phyloP scores from a whole-genome alignment of 1,139 yeast species.

The Tardiomyces digboiensis region DNA sequence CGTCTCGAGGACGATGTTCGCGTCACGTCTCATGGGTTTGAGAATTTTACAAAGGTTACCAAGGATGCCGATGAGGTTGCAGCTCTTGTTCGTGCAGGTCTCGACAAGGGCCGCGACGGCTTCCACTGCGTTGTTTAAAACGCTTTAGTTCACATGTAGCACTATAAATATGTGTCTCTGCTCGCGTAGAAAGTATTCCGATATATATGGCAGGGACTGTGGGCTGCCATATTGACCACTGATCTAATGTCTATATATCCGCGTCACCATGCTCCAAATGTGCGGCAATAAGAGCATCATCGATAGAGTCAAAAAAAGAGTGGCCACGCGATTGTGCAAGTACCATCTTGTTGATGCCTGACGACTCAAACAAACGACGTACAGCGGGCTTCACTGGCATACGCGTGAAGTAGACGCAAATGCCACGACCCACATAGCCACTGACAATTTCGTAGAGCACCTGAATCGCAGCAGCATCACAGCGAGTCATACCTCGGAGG shows the following conservation, averaged over 20 bases:
- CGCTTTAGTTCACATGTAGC: neutral
- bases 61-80: slow-evolving; percentile 79
- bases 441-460: slow-evolving; percentile 53
- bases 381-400: slow-evolving; percentile 38
- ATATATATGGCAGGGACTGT: neutral
- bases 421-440: slow-evolving; percentile 44
- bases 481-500: slow-evolving; percentile 72
- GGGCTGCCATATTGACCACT: neutral
- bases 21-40: slow-evolving; percentile 67
- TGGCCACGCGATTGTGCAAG: slow-evolving; percentile 14
- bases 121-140: slow-evolving; percentile 47
- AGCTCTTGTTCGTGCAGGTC: slow-evolving; percentile 62
- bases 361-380: slow-evolving; percentile 28
- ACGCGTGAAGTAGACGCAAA: slow-evolving; percentile 56
- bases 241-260: no score
- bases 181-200: neutral
- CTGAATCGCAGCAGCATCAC: slow-evolving; percentile 85
- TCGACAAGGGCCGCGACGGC: slow-evolving; percentile 48
- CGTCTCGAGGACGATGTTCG: slow-evolving; percentile 91
- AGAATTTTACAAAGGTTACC: slow-evolving; percentile 73
- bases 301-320: slow-evolving; percentile 26
- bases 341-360: slow-evolving; percentile 27
- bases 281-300: slow-evolving; percentile 23
- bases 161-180: neutral
- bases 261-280: neutral